Base-by-base conservation (phyloP, 441 rosid species). In the Populus hybrid region DNA sequence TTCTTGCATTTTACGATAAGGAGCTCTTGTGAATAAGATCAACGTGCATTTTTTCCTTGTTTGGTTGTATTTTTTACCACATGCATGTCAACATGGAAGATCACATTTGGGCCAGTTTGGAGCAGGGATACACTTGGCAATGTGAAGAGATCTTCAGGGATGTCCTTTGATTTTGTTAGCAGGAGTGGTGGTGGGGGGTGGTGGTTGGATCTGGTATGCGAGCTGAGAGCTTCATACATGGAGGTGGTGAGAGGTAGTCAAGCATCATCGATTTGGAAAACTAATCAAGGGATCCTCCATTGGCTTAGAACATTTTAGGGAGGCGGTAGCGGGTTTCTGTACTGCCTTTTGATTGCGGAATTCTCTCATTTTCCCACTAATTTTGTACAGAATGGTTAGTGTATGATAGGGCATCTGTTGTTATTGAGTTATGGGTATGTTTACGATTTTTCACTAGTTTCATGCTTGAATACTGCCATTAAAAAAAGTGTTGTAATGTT, bases 1-100 rank as follows among this genome's bases (percentile, higher is more conserved):
- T 92, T 78, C 93, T 95, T 50, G 90, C 97, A 73, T 93, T 87
- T 81, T 93, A 90, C 64, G 97, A 94, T 50, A 89, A 93, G 81
- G 94, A 87, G 82, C 89, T 89, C 38, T 36, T 86, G 79, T 86
- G 85, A 87, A 73, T 18, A 68, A 7, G 45, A 26, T 64, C 66
- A 14, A 74, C 36, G 59, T 35, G 64, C 35, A 2, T 14, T 56
- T 64, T 59, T 45, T 16, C 79, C 75, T 45, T 63, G 40, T 33
- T 67, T 36, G 63, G 72, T 18, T 12, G 9, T 68, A 72, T 29
- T 40, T 64, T 29, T 73, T 71, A 73, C 79, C 79, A 78, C 80
- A n/a, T 72, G 64, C 73, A 24, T 64, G 35, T 76, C 74, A 64
- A 63, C 6, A 8, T 26, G 18, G 31, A 26, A 35, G n/a, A 16